Evolutionary conservation across 2,329 filamentous ascomycete species (phyloP), one percentile per base, ranked within the genome.

Genomic region (Fusarium buharicum): DNA sequence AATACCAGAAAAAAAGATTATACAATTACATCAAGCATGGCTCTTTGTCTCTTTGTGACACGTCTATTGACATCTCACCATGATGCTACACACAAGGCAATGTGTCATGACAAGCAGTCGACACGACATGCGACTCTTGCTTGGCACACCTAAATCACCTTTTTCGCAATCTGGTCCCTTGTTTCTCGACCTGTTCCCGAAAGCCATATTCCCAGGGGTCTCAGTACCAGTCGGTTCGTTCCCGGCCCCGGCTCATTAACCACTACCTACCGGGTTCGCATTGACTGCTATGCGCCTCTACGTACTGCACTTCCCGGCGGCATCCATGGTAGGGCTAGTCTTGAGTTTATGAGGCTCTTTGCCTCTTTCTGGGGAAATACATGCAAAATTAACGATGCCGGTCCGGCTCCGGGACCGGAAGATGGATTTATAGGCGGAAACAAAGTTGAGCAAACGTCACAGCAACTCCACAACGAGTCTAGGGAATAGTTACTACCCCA

Each of bases 291-390:
- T 18, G 31, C 17, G 14, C 17, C 18, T 33, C 11, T 24, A 24
- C 22, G 22, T 24, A 8, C 22, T 2, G 22, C 16, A 37, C 3
- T 17, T 14, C 27, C 36, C 47, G 39, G 45, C 28, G 33, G 30
- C 30, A 18, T 59, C 10, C 14, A 30, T 24, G 34, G 17, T 28
- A 41, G 20, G 38, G 38, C 40, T 47, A 24, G 45, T 17, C 34
- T 37, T 16, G 34, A 13, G 4, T 20, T 28, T 31, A 17, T 52
- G 45, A 59, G 45, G 57, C 57, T 65, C 61, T 50, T 22, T 38
- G 50, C 37, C 62, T 66, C 40, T 58, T 60, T 62, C 62, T 65
- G 61, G 61, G 61, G 56, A 65, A 62, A 44, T 41, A 52, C 37
- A 45, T 64, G 18, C 55, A 62, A 49, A 38, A 46, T 48, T 39